Percentiles rank a stretch among this genome's conserved stretches.
Evolutionary conservation across 352 stramenopile genomes (phyloP).

Genomic region (Pythium scleroteichum): DNA sequence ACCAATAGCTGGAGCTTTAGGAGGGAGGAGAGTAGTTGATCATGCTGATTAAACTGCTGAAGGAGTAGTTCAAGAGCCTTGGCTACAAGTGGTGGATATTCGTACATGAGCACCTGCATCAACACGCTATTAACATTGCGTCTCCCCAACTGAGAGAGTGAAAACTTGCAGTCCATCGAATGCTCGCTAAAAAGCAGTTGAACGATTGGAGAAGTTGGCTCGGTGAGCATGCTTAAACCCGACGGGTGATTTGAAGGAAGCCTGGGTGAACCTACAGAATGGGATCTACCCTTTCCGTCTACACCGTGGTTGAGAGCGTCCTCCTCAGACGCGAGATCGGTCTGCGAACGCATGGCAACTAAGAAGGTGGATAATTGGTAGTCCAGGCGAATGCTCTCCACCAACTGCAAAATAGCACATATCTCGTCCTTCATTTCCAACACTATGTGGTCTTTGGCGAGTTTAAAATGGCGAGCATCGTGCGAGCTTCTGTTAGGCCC

Average conservation of each 20-base stretch:
- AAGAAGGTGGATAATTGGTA: slow-evolving; percentile 66
- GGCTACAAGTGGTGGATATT: slow-evolving; percentile 69
- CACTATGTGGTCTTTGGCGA: slow-evolving; percentile 43
- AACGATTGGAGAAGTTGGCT: slow-evolving; percentile 37
- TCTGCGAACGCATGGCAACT: slow-evolving; percentile 21
- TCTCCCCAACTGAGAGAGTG: slow-evolving; percentile 41
- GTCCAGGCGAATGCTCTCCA: slow-evolving; percentile 64
- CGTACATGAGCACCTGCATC: slow-evolving; percentile 82
- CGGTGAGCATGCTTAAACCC: too few relatives aligned
- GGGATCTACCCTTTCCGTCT: too few relatives aligned
- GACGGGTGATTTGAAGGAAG: too few relatives aligned
- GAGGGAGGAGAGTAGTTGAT: slow-evolving; percentile 66
- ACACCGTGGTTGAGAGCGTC: too few relatives aligned
- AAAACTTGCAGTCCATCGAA: slow-evolving; percentile 63
- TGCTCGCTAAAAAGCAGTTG: slow-evolving; percentile 48
- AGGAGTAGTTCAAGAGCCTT: slow-evolving; percentile 73
- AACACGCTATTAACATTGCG: slow-evolving; percentile 57
- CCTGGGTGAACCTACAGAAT: too few relatives aligned
- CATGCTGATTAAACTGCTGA: slow-evolving; percentile 74
- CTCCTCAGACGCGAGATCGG: slow-evolving; percentile 3
- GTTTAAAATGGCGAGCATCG: slow-evolving; percentile 23
- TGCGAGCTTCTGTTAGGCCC: too few relatives aligned
- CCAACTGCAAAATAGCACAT: slow-evolving; percentile 55
- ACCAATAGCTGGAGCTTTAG: slow-evolving; percentile 64
- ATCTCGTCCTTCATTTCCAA: slow-evolving; percentile 82